Evolutionary conservation across 495 filamentous ascomycete genomes (phyloP).

Genomic region (Aspergillus coremiiformis): DNA sequence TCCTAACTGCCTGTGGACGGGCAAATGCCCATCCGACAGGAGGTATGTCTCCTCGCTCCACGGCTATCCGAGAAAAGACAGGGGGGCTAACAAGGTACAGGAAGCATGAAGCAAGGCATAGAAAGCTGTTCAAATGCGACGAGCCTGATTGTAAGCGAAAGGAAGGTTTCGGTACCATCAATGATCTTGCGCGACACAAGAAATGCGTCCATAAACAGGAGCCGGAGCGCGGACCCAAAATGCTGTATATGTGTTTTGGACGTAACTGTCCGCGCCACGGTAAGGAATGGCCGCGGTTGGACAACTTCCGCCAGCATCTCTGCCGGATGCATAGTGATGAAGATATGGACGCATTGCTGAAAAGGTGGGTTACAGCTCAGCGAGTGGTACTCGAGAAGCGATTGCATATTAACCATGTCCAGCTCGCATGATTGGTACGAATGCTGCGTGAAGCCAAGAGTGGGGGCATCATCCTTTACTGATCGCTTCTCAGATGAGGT

Average conservation of each 20-base stretch:
- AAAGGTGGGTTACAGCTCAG: slow-evolving; percentile 36
- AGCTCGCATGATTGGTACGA: slow-evolving; percentile 41
- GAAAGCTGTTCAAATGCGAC: slow-evolving; percentile 63
- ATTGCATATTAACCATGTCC: slow-evolving; percentile 2
- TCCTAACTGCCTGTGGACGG: slow-evolving; percentile 30
- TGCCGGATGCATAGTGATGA: slow-evolving; percentile 64
- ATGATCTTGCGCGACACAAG: slow-evolving; percentile 70
- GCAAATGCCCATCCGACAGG: slow-evolving; percentile 38
- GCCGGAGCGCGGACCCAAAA: slow-evolving; percentile 44
- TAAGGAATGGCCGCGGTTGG: slow-evolving; percentile 80
- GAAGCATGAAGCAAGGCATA: slow-evolving; percentile 75
- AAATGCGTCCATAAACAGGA: slow-evolving; percentile 58
- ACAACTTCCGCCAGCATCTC: slow-evolving; percentile 89
- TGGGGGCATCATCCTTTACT: slow-evolving; percentile 1
- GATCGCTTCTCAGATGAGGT: slow-evolving; percentile 9
- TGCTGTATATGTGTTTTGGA: slow-evolving; percentile 61
- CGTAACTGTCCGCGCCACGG: slow-evolving; percentile 54
- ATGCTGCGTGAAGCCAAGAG: slow-evolving; percentile 13
- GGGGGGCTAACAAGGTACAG: slow-evolving; percentile 36
- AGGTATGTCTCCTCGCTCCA: slow-evolving; percentile 16
- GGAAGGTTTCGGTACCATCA: slow-evolving; percentile 72
- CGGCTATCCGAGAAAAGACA: no score
- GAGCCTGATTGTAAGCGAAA: slow-evolving; percentile 50
- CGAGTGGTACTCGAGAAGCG: background rate
- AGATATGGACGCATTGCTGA: slow-evolving; percentile 45